Evolutionary conservation across 2,329 filamentous ascomycete genomes (phyloP).

Genomic region (Thermochaetoides dissita): DNA sequence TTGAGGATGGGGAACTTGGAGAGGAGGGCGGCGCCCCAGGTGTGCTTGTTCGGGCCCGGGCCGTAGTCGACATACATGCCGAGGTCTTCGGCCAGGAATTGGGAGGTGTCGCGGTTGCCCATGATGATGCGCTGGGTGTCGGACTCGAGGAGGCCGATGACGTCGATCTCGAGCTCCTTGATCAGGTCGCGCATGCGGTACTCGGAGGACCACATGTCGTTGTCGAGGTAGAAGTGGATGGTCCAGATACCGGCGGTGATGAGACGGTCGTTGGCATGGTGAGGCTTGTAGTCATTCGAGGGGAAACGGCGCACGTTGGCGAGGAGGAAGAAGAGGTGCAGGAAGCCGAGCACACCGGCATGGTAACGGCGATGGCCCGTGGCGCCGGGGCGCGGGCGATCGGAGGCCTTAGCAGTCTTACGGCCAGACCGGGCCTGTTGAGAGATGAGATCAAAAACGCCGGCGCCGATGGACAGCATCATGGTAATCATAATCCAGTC

Average conservation of each 20-base stretch:
- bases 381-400: slow-evolving; percentile 17
- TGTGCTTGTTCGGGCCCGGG: slow-evolving; percentile 96
- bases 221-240: slow-evolving; percentile 93
- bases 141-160: slow-evolving; percentile 84
- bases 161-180: slow-evolving; percentile 90
- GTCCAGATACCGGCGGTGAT: slow-evolving; percentile 97
- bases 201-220: slow-evolving; percentile 98
- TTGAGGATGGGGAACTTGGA: slow-evolving; percentile 98
- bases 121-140: slow-evolving; percentile 97
- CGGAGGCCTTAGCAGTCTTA: slow-evolving; percentile 22
- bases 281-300: slow-evolving; percentile 77
- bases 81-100: slow-evolving; percentile 86
- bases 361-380: slow-evolving; percentile 36
- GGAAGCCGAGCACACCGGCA: slow-evolving; percentile 45
- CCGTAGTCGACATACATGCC: slow-evolving; percentile 99
- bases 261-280: slow-evolving; percentile 75
- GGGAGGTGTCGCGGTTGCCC: slow-evolving; percentile 93
- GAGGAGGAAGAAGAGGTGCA: slow-evolving; percentile 69
- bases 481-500: slow-evolving; percentile 87
- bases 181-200: slow-evolving; percentile 83
- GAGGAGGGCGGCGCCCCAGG: slow-evolving; percentile 83
- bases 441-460: slow-evolving; percentile 59
- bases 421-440: slow-evolving; percentile 31
- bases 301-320: slow-evolving; percentile 86
- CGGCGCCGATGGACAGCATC: slow-evolving; percentile 73